These are phyloP conservation scores for Populus hybrid DNA, from an alignment of 441 rosid genomes.

Conservation along the genomic window DNA sequence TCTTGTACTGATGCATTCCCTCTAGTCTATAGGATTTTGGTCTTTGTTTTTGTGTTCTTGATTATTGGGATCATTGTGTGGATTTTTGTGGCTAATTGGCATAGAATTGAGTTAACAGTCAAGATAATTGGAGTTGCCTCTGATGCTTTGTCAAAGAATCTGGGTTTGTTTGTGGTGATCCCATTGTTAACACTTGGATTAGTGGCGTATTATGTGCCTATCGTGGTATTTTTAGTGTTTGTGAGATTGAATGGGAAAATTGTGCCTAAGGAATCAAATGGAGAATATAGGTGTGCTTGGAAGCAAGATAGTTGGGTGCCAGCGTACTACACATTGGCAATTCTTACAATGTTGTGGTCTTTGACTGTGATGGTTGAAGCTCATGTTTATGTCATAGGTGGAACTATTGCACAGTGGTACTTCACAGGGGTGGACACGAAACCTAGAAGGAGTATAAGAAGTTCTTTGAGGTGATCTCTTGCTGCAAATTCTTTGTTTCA, in stretches of 20 bases:
- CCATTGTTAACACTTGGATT: conserved; percentile 57
- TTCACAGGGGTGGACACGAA: conserved; percentile 60
- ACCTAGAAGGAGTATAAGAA: conserved; percentile 65
- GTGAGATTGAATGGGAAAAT: conserved; percentile 69
- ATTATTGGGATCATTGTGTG: conserved; percentile 62
- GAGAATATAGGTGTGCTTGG: conserved; percentile 63
- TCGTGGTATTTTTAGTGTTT: conserved; percentile 75
- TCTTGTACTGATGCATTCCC: conserved; percentile 66
- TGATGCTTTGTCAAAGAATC: conserved; percentile 63
- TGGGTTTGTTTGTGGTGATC: conserved; percentile 56
- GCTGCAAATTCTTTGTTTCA: neutral
- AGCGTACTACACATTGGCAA: conserved; percentile 67
- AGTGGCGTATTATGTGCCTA: conserved; percentile 59
- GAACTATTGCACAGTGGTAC: conserved; percentile 83
- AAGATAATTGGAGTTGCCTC: conserved; percentile 71
- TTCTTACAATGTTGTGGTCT: conserved; percentile 85
- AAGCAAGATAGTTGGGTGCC: conserved; percentile 91
- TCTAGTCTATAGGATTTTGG: conserved; percentile 57
- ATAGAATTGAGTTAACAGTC: conserved; percentile 67
- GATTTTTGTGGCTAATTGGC: conserved; percentile 79
- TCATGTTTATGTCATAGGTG: conserved; percentile 81
- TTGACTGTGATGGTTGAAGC: conserved; percentile 68
- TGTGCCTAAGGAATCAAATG: conserved; percentile 46
- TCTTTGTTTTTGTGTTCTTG: conserved; percentile 60
- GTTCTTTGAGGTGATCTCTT: conserved; percentile 62